These are phyloP conservation scores for Aureobasidium namibiae DNA, from an alignment of 2,329 filamentous ascomycete species.

Conservation along the genomic window DNA sequence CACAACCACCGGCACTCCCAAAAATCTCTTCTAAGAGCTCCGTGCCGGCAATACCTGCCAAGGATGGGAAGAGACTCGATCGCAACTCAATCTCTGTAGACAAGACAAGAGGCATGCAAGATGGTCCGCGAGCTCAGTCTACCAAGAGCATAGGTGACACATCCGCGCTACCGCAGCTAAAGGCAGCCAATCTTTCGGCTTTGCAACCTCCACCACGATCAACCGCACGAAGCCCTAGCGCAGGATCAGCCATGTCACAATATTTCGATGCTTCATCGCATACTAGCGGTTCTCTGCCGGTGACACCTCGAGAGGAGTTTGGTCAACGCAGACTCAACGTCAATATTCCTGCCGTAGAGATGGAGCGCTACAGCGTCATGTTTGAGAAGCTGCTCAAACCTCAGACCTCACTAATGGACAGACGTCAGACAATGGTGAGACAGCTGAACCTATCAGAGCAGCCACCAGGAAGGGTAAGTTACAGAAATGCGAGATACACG, in stretches of 20 bases:
- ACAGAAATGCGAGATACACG: background rate
- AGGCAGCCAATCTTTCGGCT: background rate
- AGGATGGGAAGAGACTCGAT: background rate
- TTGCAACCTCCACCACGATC: background rate
- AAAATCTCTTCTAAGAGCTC: background rate
- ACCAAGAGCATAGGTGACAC: background rate
- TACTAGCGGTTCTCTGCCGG: background rate
- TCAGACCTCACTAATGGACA: conserved; percentile 23
- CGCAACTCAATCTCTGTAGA: background rate
- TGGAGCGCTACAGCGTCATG: conserved; percentile 94
- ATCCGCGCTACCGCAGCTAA: background rate
- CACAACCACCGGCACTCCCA: background rate
- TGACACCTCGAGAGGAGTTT: background rate
- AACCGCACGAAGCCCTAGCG: background rate
- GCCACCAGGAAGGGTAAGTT: conserved; percentile 1
- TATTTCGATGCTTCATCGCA: conserved; percentile 11
- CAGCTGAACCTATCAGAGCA: conserved; percentile 14
- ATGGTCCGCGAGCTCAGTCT: background rate
- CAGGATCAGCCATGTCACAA: background rate
- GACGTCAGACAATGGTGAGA: conserved; percentile 23
- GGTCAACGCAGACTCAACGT: conserved; percentile 51
- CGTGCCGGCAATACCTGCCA: background rate
- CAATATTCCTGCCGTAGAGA: conserved; percentile 67
- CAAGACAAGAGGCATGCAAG: background rate
- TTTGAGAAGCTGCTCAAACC: conserved; percentile 64